These are phyloP conservation scores for Penicillium hesseltinei DNA, from an alignment of 2,329 filamentous ascomycete species.

Conservation along the genomic window DNA sequence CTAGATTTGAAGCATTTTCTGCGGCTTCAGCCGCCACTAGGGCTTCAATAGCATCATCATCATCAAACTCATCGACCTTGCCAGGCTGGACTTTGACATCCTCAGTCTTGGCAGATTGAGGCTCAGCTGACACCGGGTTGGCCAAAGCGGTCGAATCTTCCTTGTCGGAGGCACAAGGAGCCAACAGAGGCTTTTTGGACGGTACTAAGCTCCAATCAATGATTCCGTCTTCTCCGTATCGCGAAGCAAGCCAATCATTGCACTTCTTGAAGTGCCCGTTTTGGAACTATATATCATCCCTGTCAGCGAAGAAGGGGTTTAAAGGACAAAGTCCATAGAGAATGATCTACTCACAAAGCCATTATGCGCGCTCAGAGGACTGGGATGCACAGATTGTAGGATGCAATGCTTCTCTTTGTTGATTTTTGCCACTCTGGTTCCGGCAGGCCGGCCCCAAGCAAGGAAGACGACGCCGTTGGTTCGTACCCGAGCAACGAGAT, in stretches of 20 bases:
- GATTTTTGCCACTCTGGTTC: conserved; percentile 72
- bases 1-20: neutral
- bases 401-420: conserved; percentile 75
- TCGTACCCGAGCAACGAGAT: conserved; percentile 75
- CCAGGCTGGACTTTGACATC: conserved; percentile 19
- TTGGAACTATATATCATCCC: conserved; percentile 33
- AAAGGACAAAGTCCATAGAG: neutral
- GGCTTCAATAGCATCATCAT: conserved; percentile 44
- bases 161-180: conserved; percentile 19
- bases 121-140: conserved; percentile 6
- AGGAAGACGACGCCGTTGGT: conserved; percentile 86
- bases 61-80: conserved; percentile 40
- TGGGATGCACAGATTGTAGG: conserved; percentile 84
- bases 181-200: conserved; percentile 14
- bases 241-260: conserved; percentile 66
- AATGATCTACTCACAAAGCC: conserved; percentile 64
- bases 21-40: conserved; percentile 33
- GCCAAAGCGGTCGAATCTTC: conserved; percentile 22
- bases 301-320: neutral
- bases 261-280: conserved; percentile 50
- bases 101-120: conserved; percentile 9
- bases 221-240: conserved; percentile 75
- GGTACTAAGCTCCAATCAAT: conserved; percentile 78
- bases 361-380: conserved; percentile 77
- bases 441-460: conserved; percentile 87